These are phyloP conservation scores for Solanum pinnatisectum DNA, from an alignment of 257 asterid species.

Conservation along the genomic window DNA sequence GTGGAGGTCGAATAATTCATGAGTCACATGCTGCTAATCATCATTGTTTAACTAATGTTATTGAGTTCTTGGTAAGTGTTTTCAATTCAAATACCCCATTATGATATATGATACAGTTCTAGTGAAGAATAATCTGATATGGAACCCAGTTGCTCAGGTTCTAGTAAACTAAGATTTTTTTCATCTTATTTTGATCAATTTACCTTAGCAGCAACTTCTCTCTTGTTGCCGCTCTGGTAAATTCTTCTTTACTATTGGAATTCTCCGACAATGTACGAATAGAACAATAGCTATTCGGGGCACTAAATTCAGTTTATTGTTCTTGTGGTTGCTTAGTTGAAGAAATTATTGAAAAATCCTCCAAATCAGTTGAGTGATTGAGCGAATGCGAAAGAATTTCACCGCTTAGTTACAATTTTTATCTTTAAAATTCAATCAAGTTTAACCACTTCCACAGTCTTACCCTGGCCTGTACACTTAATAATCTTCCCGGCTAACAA, in stretches of 20 bases:
- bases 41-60: constrained; percentile 35
- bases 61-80: constrained; percentile 42
- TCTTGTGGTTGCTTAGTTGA: neutral
- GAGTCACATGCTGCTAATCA: constrained; percentile 17
- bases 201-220: constrained; percentile 49
- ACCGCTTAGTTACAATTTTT: neutral
- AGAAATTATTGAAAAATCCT: neutral
- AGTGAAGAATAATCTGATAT: no score
- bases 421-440: neutral
- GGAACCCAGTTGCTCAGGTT: no score
- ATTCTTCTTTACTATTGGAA: neutral
- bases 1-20: neutral
- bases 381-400: neutral
- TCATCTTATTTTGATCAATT: no score
- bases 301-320: neutral
- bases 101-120: constrained; percentile 13
- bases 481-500: neutral
- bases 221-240: constrained; percentile 67
- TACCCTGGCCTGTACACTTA: neutral
- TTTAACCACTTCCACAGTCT: neutral
- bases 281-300: neutral
- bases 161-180: no score
- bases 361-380: neutral
- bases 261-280: neutral
- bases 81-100: neutral